phyloP scores from a whole-genome alignment of 306 rosid species.

The Quercus cerris region DNA sequence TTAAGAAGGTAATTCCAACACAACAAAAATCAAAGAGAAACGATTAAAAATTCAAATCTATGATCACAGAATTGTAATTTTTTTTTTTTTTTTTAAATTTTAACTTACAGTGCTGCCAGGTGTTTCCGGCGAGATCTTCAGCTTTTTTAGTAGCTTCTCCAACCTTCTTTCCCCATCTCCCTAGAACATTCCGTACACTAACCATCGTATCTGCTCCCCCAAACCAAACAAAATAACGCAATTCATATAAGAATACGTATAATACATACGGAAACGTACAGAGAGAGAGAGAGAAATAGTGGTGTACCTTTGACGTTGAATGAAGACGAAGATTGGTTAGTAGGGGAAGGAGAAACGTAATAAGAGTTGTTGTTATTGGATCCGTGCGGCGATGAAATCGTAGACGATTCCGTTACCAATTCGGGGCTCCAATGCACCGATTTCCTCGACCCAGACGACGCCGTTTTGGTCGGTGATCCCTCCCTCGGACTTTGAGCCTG shows the following conservation, averaged over 20 bases:
- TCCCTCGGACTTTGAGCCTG: conserved; percentile 17
- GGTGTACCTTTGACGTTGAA: conserved; percentile 53
- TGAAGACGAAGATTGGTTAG: conserved; percentile 30
- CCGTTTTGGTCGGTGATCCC: background rate
- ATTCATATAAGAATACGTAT: background rate
- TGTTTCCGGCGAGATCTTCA: conserved; percentile 87
- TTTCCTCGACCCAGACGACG: conserved; percentile 48
- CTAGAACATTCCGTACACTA: conserved; percentile 64
- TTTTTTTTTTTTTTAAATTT: no score
- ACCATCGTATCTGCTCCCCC: conserved; percentile 54
- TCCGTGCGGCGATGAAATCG: conserved; percentile 36
- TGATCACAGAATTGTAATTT: background rate
- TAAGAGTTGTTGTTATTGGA: conserved; percentile 9
- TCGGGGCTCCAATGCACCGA: conserved; percentile 88
- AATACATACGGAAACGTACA: background rate
- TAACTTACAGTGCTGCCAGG: conserved; percentile 88
- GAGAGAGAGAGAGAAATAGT: background rate
- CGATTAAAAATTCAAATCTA: no score
- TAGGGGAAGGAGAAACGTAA: conserved; percentile 18
- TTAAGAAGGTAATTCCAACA: no score
- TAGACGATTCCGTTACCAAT: conserved; percentile 63
- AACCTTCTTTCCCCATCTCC: conserved; percentile 73
- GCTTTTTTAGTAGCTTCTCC: conserved; percentile 80
- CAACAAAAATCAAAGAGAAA: no score
- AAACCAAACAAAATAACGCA: background rate